Evolutionary conservation across 2,329 filamentous ascomycete species (phyloP).

Genomic region (Fulvia fulva): DNA sequence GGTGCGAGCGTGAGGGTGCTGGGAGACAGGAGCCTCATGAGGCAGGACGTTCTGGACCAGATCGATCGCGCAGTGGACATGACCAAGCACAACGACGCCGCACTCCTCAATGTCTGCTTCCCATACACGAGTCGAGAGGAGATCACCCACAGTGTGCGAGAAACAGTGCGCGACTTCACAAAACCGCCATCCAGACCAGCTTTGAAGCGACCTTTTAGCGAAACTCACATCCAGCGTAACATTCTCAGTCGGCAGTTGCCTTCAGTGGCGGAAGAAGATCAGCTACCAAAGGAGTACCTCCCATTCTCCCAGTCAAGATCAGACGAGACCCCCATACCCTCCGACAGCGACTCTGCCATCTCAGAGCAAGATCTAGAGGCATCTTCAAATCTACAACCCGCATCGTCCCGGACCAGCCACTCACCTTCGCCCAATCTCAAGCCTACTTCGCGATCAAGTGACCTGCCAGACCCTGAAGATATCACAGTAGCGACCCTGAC

Average conservation of each 20-base stretch:
- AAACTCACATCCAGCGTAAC: slow-evolving; percentile 80
- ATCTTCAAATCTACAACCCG: slow-evolving; percentile 34
- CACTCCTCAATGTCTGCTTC: slow-evolving; percentile 89
- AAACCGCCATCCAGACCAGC: slow-evolving; percentile 49
- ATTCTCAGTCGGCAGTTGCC: slow-evolving; percentile 56
- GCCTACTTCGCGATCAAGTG: slow-evolving; percentile 25
- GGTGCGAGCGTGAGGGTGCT: slow-evolving; percentile 82
- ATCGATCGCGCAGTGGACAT: slow-evolving; percentile 81
- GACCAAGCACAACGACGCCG: slow-evolving; percentile 77
- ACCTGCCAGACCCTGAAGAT: slow-evolving; percentile 70
- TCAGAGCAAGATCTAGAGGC: slow-evolving; percentile 28
- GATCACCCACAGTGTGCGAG: slow-evolving; percentile 83
- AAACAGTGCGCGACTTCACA: slow-evolving; percentile 83
- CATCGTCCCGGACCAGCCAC: slow-evolving; percentile 36
- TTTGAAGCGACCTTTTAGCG: slow-evolving; percentile 69
- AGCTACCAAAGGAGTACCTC: not conserved
- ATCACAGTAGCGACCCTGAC: slow-evolving; percentile 81
- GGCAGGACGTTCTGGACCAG: slow-evolving; percentile 80
- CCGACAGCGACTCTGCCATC: slow-evolving; percentile 22
- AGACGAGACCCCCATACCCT: slow-evolving; percentile 12
- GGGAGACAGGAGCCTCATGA: slow-evolving; percentile 78
- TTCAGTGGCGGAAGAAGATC: slow-evolving; percentile 36
- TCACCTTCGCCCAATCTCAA: slow-evolving; percentile 39
- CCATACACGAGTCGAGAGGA: slow-evolving; percentile 95
- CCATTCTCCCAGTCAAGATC: slow-evolving; percentile 2